Evolutionary conservation across 202 grass and related monocot species (phyloP), one percentile per base, ranked within the genome.

Genomic region (Miscanthus sacchariflorus): DNA sequence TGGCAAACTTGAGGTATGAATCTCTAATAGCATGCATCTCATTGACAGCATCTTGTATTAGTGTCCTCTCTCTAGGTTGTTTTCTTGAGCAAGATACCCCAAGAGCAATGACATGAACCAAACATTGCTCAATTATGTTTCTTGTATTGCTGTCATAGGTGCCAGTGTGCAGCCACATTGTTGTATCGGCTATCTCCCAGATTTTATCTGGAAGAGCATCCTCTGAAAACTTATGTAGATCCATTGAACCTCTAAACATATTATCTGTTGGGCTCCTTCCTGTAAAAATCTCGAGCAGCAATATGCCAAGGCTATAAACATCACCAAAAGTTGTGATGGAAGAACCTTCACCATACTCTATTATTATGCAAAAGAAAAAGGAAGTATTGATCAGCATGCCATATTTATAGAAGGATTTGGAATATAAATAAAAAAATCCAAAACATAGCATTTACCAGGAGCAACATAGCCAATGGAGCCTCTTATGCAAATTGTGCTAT

Each of bases 401-500:
- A 65, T 65, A 27, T 27, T 27, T 65, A 65, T n/a, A 25, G n/a
- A 64, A 25, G 59, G 43, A 42, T 44, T 44, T 44, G 43, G 9
- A 64, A 64, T 64, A 64, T 11, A 9, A 2, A 64, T 24, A 9
- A 44, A 44, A 44, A 44, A 42, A 1, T n/a, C n/a, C n/a, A 42
- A 5, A 42, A 4, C 40, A 42, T 23, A 63, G 3, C 7, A 61
- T 59, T 36, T 80, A 94, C 76, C 92, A 68, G 89, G 87, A 74
- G 92, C 12, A 13, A 85, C n/a, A 58, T 89, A 89, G 58, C 92
- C 89, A 19, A 91, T 85, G 35, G 80, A 87, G 13, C 92, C 89
- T 72, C 89, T 93, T 81, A 91, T 59, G 33, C 87, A 79, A 77
- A 56, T 78, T 17, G 73, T 69, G 87, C 87, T 91, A 39, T 45